Percentiles rank a stretch among this genome's conserved stretches.
phyloP scores from a whole-genome alignment of 2,329 filamentous ascomycete species.

The Grosmannia penicillata region DNA sequence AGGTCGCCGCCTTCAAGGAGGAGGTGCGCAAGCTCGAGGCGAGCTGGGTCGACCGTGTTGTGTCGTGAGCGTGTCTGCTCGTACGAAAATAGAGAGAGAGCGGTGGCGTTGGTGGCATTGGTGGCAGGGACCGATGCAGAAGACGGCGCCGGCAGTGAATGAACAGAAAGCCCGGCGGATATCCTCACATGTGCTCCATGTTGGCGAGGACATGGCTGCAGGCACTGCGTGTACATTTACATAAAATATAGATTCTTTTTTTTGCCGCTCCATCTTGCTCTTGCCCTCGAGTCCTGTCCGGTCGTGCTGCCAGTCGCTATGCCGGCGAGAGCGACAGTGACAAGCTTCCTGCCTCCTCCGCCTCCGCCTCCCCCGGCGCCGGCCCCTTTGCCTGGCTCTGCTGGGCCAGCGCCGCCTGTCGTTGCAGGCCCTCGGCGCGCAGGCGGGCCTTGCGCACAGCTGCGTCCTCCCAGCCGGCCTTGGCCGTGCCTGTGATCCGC shows the following conservation, averaged over 20 bases:
- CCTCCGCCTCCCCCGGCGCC: no score
- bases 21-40: slow-evolving; percentile 80
- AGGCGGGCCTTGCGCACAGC: slow-evolving; percentile 38
- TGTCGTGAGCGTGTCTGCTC: slow-evolving; percentile 27
- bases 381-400: slow-evolving; percentile 8
- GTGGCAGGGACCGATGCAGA: no score
- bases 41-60: slow-evolving; percentile 73
- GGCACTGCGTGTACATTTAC: background rate
- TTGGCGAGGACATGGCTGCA: background rate
- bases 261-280: background rate
- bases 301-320: no score
- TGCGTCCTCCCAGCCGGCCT: slow-evolving; percentile 37
- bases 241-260: background rate
- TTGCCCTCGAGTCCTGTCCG: no score
- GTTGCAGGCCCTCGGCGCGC: slow-evolving; percentile 37
- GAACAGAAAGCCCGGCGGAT: background rate
- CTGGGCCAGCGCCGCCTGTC: slow-evolving; percentile 17
- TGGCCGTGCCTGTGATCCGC: background rate
- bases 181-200: background rate
- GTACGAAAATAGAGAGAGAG: background rate
- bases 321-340: no score
- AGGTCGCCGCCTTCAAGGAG: slow-evolving; percentile 80
- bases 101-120: background rate
- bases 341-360: no score
- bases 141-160: no score